A percentile compares a stretch with the other conserved stretches of the same genome.
phyloP scores from a whole-genome alignment of 495 filamentous ascomycete genomes.

The Aspergillus nanangensis region DNA sequence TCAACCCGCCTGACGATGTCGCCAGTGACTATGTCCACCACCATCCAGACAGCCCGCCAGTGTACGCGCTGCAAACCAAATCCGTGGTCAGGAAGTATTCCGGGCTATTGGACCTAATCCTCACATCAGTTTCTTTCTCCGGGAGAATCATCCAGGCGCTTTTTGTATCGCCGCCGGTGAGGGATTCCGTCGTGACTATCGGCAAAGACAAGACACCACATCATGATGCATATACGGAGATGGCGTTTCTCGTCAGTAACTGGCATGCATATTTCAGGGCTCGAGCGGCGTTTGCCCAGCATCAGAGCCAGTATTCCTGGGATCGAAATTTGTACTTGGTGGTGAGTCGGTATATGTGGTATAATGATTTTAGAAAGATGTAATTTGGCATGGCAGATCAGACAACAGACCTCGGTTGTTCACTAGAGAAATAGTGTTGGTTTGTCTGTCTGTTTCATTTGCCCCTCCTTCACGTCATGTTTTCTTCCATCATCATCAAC shows the following conservation, averaged over 20 bases:
- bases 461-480: too few species aligned
- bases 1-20: neutral
- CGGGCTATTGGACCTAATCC: constrained; percentile 2
- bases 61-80: constrained; percentile 4
- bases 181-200: neutral
- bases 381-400: too few species aligned
- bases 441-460: too few species aligned
- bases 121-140: constrained; percentile 4
- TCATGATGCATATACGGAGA: constrained; percentile 2
- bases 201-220: neutral
- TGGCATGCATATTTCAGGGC: constrained; percentile 5
- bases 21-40: neutral
- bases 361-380: constrained; percentile 6
- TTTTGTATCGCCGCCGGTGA: neutral
- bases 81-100: constrained; percentile 6
- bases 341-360: constrained; percentile 12
- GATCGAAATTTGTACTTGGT: constrained; percentile 8
- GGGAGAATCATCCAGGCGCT: constrained; percentile 3
- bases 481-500: too few species aligned
- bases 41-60: neutral
- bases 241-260: constrained; percentile 6
- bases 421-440: too few species aligned
- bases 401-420: too few species aligned
- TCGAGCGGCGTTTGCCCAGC: constrained; percentile 2
- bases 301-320: constrained; percentile 11